phyloP scores from a whole-genome alignment of 257 asterid species.

The Anisodus acutangulus region DNA sequence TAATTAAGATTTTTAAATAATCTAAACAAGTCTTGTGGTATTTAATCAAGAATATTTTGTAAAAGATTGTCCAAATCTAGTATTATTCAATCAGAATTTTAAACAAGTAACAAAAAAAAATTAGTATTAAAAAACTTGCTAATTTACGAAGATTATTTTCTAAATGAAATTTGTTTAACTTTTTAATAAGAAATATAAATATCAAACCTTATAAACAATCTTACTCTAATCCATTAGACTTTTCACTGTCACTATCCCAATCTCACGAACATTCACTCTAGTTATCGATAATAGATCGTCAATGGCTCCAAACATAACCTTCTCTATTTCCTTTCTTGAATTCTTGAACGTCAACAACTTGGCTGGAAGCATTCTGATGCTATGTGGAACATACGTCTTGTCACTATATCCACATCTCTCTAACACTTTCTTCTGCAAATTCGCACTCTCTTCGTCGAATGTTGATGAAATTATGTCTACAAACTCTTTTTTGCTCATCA shows the following conservation, averaged over 20 bases:
- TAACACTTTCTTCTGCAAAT: conserved; percentile 38
- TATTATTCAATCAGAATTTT: too few relatives aligned
- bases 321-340: conserved; percentile 40
- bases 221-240: too few relatives aligned
- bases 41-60: too few relatives aligned
- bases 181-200: too few relatives aligned
- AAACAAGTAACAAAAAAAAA: too few relatives aligned
- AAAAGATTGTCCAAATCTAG: too few relatives aligned
- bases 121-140: too few relatives aligned
- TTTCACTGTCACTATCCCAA: conserved; percentile 41
- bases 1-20: too few relatives aligned
- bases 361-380: conserved; percentile 15
- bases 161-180: too few relatives aligned
- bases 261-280: conserved; percentile 35
- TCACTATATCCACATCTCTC: conserved; percentile 37
- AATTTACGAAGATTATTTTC: too few relatives aligned
- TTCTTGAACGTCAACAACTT: conserved; percentile 29
- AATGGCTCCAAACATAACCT: conserved; percentile 42
- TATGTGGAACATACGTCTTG: conserved; percentile 32
- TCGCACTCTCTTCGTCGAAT: conserved; percentile 32
- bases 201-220: too few relatives aligned
- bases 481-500: conserved; percentile 30
- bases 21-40: too few relatives aligned
- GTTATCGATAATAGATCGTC: conserved; percentile 42
- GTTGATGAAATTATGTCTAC: neutral